These are phyloP conservation scores for Neophaeococcomyces mojaviensis DNA, from an alignment of 2,329 filamentous ascomycete species.

Conservation along the genomic window DNA sequence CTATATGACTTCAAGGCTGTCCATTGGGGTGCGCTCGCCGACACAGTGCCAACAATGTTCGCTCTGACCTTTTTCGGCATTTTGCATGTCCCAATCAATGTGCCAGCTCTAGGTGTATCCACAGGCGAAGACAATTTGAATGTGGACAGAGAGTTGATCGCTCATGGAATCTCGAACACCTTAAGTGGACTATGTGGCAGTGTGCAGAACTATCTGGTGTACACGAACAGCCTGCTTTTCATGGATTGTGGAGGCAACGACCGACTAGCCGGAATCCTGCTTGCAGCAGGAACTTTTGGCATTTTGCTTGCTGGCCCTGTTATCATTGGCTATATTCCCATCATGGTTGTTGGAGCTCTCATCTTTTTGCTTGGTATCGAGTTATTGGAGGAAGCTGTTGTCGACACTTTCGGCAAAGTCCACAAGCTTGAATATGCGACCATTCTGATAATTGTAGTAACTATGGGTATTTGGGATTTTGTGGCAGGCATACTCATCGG, in stretches of 20 bases:
- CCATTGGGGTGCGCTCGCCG: constrained; percentile 72
- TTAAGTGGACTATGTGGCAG: constrained; percentile 79
- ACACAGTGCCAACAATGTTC: constrained; percentile 88
- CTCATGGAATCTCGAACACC: constrained; percentile 89
- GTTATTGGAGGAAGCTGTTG: constrained; percentile 77
- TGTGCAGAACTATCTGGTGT: constrained; percentile 93
- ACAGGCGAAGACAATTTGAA: constrained; percentile 88
- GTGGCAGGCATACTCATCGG: constrained; percentile 89
- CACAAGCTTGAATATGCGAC: constrained; percentile 84
- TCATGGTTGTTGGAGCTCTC: constrained; percentile 91
- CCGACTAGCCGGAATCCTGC: constrained; percentile 74
- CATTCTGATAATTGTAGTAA: constrained; percentile 75
- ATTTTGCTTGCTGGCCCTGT: constrained; percentile 79
- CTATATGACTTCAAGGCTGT: constrained; percentile 80
- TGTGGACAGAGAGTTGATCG: constrained; percentile 81
- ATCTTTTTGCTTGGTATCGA: constrained; percentile 96
- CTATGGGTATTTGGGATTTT: constrained; percentile 97
- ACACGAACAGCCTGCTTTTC: constrained; percentile 95
- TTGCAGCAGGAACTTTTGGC: constrained; percentile 70
- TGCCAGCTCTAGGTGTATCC: constrained; percentile 83
- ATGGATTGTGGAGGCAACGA: constrained; percentile 86
- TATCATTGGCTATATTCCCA: constrained; percentile 87
- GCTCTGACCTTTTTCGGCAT: constrained; percentile 96
- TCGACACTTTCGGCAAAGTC: constrained; percentile 80
- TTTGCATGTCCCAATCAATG: constrained; percentile 95